These are phyloP conservation scores for Paragyromitra xinjiangensis DNA, from an alignment of 495 filamentous ascomycete species.

Conservation along the genomic window DNA sequence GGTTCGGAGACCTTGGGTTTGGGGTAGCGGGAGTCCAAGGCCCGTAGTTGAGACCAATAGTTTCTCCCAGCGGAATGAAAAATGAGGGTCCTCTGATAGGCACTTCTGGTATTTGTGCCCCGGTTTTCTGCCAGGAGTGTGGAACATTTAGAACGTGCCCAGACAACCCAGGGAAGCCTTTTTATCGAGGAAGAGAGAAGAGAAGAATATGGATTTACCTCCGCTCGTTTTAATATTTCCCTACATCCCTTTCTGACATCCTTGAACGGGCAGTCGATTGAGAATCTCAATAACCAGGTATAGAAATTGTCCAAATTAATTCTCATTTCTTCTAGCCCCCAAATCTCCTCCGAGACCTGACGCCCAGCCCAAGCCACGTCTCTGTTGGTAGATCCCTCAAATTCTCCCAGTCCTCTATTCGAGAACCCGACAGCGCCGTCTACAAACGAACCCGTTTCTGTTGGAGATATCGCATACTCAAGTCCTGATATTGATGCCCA, in stretches of 20 bases:
- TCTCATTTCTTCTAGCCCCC: slow-evolving; percentile 50
- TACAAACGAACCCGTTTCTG: slow-evolving; percentile 40
- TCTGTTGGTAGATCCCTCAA: slow-evolving; percentile 34
- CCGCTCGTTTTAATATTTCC: slow-evolving; percentile 50
- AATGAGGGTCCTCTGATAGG: slow-evolving; percentile 50
- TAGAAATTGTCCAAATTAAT: slow-evolving; percentile 52
- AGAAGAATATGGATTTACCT: slow-evolving; percentile 33
- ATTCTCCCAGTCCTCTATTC: slow-evolving; percentile 48
- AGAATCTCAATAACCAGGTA: slow-evolving; percentile 49
- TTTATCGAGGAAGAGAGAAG: not conserved
- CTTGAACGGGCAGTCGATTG: slow-evolving; percentile 53
- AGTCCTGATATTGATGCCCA: slow-evolving; percentile 47
- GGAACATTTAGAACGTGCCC: slow-evolving; percentile 37
- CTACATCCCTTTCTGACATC: slow-evolving; percentile 52
- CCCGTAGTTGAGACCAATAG: slow-evolving; percentile 48
- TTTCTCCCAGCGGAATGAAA: slow-evolving; percentile 49
- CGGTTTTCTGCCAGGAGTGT: slow-evolving; percentile 35
- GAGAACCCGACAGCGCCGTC: slow-evolving; percentile 48
- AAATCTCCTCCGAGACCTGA: slow-evolving; percentile 47
- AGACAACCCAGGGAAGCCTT: not conserved
- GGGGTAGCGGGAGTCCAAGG: slow-evolving; percentile 45
- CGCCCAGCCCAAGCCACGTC: slow-evolving; percentile 49
- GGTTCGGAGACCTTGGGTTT: slow-evolving; percentile 44
- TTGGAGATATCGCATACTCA: slow-evolving; percentile 46
- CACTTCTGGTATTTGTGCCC: slow-evolving; percentile 50